Evolutionary conservation across 192 early-diverging fungal species (phyloP), one percentile per base, ranked within the genome.

Genomic region (Entomortierella parvispora): DNA sequence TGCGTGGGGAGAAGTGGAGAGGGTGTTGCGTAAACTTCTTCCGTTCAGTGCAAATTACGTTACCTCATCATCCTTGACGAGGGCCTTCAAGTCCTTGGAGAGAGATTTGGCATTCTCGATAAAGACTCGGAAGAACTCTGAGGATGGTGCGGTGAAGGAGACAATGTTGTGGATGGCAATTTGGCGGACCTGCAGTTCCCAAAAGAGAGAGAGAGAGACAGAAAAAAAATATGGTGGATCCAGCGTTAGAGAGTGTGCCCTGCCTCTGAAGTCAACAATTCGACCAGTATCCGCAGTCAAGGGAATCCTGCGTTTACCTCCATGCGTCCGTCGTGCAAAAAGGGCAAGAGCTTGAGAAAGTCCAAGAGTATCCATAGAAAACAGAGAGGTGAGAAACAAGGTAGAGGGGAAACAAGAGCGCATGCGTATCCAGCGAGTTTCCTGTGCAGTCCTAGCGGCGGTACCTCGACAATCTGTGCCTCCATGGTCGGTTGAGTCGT

Each of bases 121-220:
- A 57, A 93, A 80, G 22, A 88, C 77, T 4, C 82, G 66, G 31
- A 90, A 88, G 62, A 89, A 83, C 15, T 90, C 85, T 7, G 90
- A 88, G 12, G 69, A 64, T 0, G 81, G 84, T 23, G 81, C 51
- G 3, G 93, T 91, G 43, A 94, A 90, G 22, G 88, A 88, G 22
- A 91, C 85, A 46, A 94, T 69, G 80, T 94, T 91, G 58, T 92
- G 86, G 56, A 89, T 84, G 8, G 94, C 95, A 61, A 94, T 85
- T 58, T 93, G 85, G 45, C 95, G 87, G 65, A 96, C 85, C 85
- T 91, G 58, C 54, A 44, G 7, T 22, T 31, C 33, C 10, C 53
- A 54, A 44, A 2, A 8, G 28, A 18, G 23, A 26, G 12, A 65
- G 8, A 50, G 42, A 53, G 46, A 54, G 10, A 7, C 43, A 0